Conservation (phyloP, 1,284 basidiomycete species). For the Apiotrichum domesticum region DNA sequence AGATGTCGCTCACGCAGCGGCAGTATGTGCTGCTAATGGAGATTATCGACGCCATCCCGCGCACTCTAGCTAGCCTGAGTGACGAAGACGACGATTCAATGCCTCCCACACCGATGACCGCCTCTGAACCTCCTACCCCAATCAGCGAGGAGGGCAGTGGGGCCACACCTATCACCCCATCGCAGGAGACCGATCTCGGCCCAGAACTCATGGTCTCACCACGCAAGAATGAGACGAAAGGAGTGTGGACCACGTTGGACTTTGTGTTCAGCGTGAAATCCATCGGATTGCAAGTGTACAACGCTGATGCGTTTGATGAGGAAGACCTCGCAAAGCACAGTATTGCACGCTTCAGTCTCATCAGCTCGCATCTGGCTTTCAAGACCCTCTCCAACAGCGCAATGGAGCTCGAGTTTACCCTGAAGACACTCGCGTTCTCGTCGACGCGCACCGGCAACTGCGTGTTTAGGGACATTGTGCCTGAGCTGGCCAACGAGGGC, state of each 20-base stretch:
- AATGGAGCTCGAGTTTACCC: constrained; percentile 75
- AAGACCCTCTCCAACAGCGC: constrained; percentile 81
- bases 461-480: constrained; percentile 87
- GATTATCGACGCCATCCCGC: constrained; percentile 68
- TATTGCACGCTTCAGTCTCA: constrained; percentile 79
- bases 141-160: constrained; percentile 4
- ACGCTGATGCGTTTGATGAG: constrained; percentile 58
- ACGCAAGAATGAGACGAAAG: constrained; percentile 11
- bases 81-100: constrained; percentile 33
- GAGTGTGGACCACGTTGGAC: constrained; percentile 64
- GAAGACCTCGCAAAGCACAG: constrained; percentile 67
- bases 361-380: constrained; percentile 69
- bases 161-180: constrained; percentile 9
- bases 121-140: constrained; percentile 13
- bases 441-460: constrained; percentile 79
- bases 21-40: constrained; percentile 77
- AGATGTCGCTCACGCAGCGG: constrained; percentile 79
- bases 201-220: constrained; percentile 49
- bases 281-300: constrained; percentile 90
- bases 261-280: constrained; percentile 67
- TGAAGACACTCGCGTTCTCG: constrained; percentile 85
- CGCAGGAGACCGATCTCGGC: constrained; percentile 47
- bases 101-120: constrained; percentile 18
- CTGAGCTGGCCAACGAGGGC: too few relatives aligned
- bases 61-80: constrained; percentile 52